Evolutionary conservation across 306 rosid genomes (phyloP).

Genomic region (Oemleria cerasiformis): DNA sequence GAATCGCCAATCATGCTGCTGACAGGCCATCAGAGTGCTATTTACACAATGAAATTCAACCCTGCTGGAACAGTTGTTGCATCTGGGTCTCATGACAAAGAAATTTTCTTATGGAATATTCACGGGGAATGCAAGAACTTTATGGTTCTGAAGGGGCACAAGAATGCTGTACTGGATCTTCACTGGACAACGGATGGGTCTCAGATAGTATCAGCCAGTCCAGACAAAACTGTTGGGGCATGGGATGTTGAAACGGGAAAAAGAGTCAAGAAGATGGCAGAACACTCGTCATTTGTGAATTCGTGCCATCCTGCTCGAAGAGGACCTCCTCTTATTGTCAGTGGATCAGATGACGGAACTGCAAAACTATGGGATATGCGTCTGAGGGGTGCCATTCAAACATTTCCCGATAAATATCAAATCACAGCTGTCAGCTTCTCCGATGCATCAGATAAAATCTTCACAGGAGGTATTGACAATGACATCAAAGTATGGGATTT

Average conservation of each 20-base stretch:
- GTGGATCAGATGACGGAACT: conserved; percentile 96
- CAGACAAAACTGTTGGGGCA: conserved; percentile 83
- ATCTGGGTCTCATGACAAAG: conserved; percentile 92
- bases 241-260: conserved; percentile 96
- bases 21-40: conserved; percentile 81
- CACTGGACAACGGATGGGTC: conserved; percentile 94
- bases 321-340: conserved; percentile 88
- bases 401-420: conserved; percentile 92
- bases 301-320: conserved; percentile 92
- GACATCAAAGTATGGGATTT: conserved; percentile 93
- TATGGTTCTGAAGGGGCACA: conserved; percentile 89
- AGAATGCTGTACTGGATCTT: conserved; percentile 93
- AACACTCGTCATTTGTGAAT: conserved; percentile 87
- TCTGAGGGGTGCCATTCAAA: conserved; percentile 93
- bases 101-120: conserved; percentile 88
- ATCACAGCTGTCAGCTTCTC: conserved; percentile 87
- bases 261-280: conserved; percentile 92
- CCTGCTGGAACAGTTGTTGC: conserved; percentile 82
- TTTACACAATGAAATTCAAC: conserved; percentile 89
- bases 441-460: conserved; percentile 91
- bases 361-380: conserved; percentile 98
- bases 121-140: conserved; percentile 90
- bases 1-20: conserved; percentile 89
- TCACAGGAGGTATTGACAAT: conserved; percentile 86
- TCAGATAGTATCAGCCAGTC: conserved; percentile 84